A percentile compares a stretch with the other conserved stretches of the same genome.
phyloP scores from a whole-genome alignment of 805 yeast genomes.

The Danielia oregonensis region DNA sequence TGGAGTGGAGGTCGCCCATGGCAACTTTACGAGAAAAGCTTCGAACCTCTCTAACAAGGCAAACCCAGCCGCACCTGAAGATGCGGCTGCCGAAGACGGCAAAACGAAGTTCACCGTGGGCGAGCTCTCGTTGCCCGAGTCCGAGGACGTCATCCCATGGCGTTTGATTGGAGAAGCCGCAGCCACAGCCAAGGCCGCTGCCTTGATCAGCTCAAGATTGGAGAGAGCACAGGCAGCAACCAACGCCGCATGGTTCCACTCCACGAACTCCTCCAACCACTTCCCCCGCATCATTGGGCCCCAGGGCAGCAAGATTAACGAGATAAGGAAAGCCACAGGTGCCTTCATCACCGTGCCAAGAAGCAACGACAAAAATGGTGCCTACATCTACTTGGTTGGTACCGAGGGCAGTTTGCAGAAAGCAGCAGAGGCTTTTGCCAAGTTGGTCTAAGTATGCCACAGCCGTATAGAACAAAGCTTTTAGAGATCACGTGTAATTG shows the following conservation, averaged over 20 bases:
- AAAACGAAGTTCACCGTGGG: constrained; percentile 44
- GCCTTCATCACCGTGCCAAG: constrained; percentile 65
- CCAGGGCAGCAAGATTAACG: constrained; percentile 63
- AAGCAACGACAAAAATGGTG: constrained; percentile 45
- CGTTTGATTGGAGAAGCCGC: constrained; percentile 55
- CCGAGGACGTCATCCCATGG: constrained; percentile 52
- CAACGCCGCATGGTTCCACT: constrained; percentile 59
- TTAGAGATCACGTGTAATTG: not conserved
- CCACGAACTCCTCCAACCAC: constrained; percentile 41
- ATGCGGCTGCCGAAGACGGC: constrained; percentile 39
- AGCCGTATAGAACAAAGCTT: too few relatives aligned
- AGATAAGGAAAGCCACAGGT: constrained; percentile 55
- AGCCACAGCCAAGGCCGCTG: constrained; percentile 50
- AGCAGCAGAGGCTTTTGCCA: constrained; percentile 19
- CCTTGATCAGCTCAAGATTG: constrained; percentile 48
- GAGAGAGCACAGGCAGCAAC: constrained; percentile 44
- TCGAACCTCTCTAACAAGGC: constrained; percentile 42
- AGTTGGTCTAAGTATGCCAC: constrained; percentile 2
- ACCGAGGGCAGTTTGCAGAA: constrained; percentile 45
- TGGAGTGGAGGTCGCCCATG: constrained; percentile 58
- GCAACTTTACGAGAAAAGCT: constrained; percentile 47
- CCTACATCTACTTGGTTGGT: constrained; percentile 61
- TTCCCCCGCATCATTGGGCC: constrained; percentile 74
- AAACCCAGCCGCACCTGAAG: constrained; percentile 46
- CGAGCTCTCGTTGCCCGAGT: constrained; percentile 17